Evolutionary conservation across 78 protist genomes (phyloP).

Genomic region (Polysphondylium violaceum): DNA sequence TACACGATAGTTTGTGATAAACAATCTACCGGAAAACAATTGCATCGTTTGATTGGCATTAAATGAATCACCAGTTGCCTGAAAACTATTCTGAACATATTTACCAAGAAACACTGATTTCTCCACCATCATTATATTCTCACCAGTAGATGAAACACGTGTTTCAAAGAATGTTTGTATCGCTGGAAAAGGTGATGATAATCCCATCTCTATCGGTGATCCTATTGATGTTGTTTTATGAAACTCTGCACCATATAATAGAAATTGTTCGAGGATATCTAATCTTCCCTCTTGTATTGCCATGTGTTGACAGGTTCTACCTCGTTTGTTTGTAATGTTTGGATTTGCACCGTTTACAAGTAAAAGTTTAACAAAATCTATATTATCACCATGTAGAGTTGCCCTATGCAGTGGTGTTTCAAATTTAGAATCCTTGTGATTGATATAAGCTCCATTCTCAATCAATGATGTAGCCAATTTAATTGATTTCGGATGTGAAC

Average conservation of each 20-base stretch:
- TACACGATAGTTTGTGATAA: constrained; percentile 50
- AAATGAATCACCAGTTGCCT: constrained; percentile 33
- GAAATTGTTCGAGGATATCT: constrained; percentile 29
- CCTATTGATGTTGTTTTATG: constrained; percentile 22
- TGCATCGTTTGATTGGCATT: not conserved
- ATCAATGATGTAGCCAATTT: constrained; percentile 35
- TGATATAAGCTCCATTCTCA: constrained; percentile 44
- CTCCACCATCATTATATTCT: constrained; percentile 33
- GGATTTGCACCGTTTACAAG: constrained; percentile 63
- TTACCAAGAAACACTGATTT: constrained; percentile 36
- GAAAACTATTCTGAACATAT: not conserved
- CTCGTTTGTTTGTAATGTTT: constrained; percentile 39
- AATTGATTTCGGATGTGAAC: constrained; percentile 10
- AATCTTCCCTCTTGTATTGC: constrained; percentile 45
- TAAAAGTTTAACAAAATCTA: constrained; percentile 25
- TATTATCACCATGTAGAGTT: constrained; percentile 3
- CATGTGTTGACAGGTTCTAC: constrained; percentile 54
- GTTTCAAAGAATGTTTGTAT: constrained; percentile 37
- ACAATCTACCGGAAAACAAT: constrained; percentile 13
- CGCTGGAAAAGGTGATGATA: not conserved
- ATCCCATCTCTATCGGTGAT: constrained; percentile 41
- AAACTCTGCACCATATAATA: constrained; percentile 52
- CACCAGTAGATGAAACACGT: constrained; percentile 40
- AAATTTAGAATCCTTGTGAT: constrained; percentile 48
- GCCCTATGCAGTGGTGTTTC: constrained; percentile 72